phyloP scores from a whole-genome alignment of 169 alveolate species.

The Babesia sp. region DNA sequence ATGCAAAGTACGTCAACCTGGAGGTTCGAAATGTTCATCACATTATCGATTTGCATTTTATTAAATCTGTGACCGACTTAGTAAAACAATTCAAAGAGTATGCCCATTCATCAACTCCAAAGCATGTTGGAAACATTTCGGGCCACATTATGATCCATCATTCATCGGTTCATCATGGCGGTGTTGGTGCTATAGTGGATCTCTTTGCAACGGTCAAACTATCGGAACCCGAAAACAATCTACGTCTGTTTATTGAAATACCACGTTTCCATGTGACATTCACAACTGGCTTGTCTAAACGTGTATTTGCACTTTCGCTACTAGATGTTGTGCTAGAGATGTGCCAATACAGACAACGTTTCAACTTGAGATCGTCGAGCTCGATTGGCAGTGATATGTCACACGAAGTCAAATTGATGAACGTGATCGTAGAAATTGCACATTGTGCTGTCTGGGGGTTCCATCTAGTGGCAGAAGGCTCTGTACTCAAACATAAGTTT shows the following conservation, averaged over 20 bases:
- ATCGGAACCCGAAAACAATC: background rate
- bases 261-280: constrained; percentile 27
- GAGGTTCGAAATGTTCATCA: constrained; percentile 30
- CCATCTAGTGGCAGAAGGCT: background rate
- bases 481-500: background rate
- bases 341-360: background rate
- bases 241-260: background rate
- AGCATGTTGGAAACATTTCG: background rate
- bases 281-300: constrained; percentile 2
- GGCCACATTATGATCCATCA: constrained; percentile 28
- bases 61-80: background rate
- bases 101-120: background rate
- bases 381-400: background rate
- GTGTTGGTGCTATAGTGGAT: constrained; percentile 24
- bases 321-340: background rate
- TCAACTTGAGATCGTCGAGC: background rate
- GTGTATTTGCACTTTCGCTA: constrained; percentile 17
- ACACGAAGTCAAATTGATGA: background rate
- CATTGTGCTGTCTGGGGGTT: constrained; percentile 41
- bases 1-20: background rate
- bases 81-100: background rate
- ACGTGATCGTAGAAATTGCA: background rate
- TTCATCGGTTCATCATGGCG: constrained; percentile 9
- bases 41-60: constrained; percentile 1
- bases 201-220: constrained; percentile 4